Evolutionary conservation across 2,329 filamentous ascomycete genomes (phyloP), one percentile per base, ranked within the genome.

Genomic region (Cryoendolithus antarcticus): DNA sequence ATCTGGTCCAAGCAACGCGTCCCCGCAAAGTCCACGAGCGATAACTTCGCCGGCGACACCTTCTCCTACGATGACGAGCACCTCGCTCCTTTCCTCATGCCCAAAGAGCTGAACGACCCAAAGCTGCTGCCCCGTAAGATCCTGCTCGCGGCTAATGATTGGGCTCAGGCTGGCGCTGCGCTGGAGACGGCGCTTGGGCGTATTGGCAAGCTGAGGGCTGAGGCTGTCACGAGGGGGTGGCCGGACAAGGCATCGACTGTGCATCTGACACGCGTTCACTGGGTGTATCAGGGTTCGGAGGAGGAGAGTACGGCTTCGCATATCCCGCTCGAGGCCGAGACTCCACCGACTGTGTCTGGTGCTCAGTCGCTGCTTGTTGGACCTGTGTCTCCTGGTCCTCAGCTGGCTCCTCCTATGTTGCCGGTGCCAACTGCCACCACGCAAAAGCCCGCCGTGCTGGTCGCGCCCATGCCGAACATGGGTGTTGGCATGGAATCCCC

Each of bases 161-260:
- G 67, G 49, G 59, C 62, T 45, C 59, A 61, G 35, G 58, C 64
- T 37, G 65, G 62, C 32, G 67, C 67, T 11, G 65, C 65, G 30
- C 59, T 67, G 28, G 53, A 58, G 45, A 68, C 64, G 35, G 55
- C 62, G 43, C 49, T 63, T 30, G 53, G 54, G 24, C 56, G 60
- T 21, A 52, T 61, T 34, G 44, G 53, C 7, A 47, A 49, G 24
- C 50, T 60, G 10, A 55, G 56, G 48, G 43, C 49, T 35, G 44
- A 60, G 44, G 60, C 57, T 32, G 38, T 56, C 34, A 34, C 52
- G 30, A 47, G 50, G 33, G 56, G 51, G 35, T 59, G 55, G 41
- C 58, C 58, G 6, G 48, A 51, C 41, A 44, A 37, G 33, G 44
- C 41, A 32, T 39, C 19, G 28, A 34, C 39, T 27, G 9, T 12